These are phyloP conservation scores for Sambucus nigra DNA, from an alignment of 129 eudicot genomes.

Conservation along the genomic window DNA sequence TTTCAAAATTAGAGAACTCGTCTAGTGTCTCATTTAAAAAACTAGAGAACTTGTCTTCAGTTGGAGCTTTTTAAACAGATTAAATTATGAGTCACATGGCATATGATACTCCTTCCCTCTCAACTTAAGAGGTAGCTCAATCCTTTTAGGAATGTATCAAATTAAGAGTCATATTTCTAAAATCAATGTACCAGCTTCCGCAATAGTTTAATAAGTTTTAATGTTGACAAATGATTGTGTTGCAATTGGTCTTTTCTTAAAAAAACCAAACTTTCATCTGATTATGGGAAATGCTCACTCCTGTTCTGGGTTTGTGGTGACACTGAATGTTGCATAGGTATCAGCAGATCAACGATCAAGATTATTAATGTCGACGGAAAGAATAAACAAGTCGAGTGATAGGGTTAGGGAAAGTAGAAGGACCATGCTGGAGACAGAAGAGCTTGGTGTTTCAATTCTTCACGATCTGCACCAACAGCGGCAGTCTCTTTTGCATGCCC, in stretches of 20 bases:
- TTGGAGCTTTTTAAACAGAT: background rate
- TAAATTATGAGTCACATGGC: no score
- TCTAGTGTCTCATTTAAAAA: background rate
- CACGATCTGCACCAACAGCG: slow-evolving; percentile 63
- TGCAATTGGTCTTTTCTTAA: background rate
- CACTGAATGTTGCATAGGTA: slow-evolving; percentile 20
- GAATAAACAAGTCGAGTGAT: slow-evolving; percentile 53
- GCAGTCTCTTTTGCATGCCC: slow-evolving; percentile 55
- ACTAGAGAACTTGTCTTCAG: background rate
- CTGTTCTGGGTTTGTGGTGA: background rate
- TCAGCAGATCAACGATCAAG: slow-evolving; percentile 59
- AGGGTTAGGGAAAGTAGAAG: slow-evolving; percentile 58
- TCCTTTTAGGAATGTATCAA: no score
- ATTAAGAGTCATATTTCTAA: no score
- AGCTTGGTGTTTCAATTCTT: slow-evolving; percentile 60
- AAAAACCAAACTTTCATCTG: background rate
- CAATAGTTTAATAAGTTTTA: no score
- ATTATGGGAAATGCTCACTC: background rate
- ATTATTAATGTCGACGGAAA: slow-evolving; percentile 47
- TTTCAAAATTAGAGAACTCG: background rate
- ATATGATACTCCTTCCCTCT: no score
- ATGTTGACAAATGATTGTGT: no score
- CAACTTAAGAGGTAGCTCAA: no score
- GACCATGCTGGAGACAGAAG: slow-evolving; percentile 67
- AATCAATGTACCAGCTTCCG: no score